Base-by-base conservation (phyloP, 495 filamentous ascomycete species). In the Neurospora sublineolata region DNA sequence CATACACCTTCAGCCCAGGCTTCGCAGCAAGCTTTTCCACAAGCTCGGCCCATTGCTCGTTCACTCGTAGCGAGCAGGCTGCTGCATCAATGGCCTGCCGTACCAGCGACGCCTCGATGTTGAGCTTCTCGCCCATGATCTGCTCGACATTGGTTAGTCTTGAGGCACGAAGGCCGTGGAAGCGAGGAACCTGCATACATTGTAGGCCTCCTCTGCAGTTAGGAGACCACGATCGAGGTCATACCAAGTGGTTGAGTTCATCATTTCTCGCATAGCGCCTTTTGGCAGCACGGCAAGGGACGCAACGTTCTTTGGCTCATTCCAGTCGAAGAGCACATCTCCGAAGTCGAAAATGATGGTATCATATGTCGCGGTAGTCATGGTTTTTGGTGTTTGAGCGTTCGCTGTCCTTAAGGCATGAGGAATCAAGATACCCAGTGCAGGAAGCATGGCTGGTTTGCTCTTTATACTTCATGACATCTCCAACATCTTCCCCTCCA, bases 261-360 rank as follows among this genome's bases (percentile, higher is more conserved):
- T 72, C 60, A 72, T 72, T 6, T 23, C 14, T 4, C 52, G 39
- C 9, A 72, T 41, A 18, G 52, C 42, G 9, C 30, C 5, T 20
- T 68, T 68, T 8, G 70, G 46, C 0, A 58, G 1, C 20, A 23
- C 23, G 4, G 20, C 46, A 58, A 30, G 46, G 38, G 67, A 40
- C 6, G 68, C 69, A 5, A 72, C 46, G n/a, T 37, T 39, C 30
- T 41, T 36, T 14, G 71, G 46, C 46, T 58, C 40, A 52, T 72
- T 68, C 71, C 71, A 72, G 30, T 72, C 39, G n/a, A 72, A 72
- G 18, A 72, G 68, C 11, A 72, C 67, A 18, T 72, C 71, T 6
- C 71, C 71, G 1, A 72, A 33, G 44, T 72, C 71, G 27, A 72
- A 72, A 10, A 72, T 69, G 12, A 72, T 67, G 33, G 68, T 69